These are phyloP conservation scores for Polygonum aviculare DNA, from an alignment of 148 eudicot genomes.

Conservation along the genomic window DNA sequence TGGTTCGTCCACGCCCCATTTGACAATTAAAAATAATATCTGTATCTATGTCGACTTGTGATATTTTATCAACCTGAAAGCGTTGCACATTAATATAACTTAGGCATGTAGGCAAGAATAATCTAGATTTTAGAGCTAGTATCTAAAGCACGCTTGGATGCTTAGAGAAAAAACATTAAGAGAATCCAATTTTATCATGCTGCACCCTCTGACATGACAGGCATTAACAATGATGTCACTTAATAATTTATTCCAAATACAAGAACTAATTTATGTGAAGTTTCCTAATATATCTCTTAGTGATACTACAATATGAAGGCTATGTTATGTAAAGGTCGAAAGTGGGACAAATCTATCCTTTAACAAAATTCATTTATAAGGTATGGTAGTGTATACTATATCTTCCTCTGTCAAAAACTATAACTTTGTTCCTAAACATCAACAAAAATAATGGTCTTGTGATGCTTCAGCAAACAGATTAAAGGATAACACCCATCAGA, in stretches of 20 bases:
- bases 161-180: not conserved
- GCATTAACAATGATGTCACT: not conserved
- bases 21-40: conserved; percentile 90
- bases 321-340: not conserved
- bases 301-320: not conserved
- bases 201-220: not conserved
- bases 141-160: not conserved
- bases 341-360: not conserved
- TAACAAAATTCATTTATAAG: not conserved
- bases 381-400: not conserved
- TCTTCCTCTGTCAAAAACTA: not conserved
- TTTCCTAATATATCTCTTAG: not conserved
- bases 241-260: not conserved
- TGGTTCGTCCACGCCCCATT: conserved; percentile 98
- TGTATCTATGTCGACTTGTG: conserved; percentile 54
- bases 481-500: not conserved
- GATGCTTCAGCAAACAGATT: not conserved
- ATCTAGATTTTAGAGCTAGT: not conserved
- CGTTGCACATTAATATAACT: not conserved
- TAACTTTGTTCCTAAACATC: not conserved
- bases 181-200: not conserved
- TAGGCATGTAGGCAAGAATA: not conserved
- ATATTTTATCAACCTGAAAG: conserved; percentile 63
- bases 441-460: not conserved
- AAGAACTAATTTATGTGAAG: not conserved